Evolutionary conservation across 805 yeast genomes (phyloP).

Genomic region (Lachancea sp.): DNA sequence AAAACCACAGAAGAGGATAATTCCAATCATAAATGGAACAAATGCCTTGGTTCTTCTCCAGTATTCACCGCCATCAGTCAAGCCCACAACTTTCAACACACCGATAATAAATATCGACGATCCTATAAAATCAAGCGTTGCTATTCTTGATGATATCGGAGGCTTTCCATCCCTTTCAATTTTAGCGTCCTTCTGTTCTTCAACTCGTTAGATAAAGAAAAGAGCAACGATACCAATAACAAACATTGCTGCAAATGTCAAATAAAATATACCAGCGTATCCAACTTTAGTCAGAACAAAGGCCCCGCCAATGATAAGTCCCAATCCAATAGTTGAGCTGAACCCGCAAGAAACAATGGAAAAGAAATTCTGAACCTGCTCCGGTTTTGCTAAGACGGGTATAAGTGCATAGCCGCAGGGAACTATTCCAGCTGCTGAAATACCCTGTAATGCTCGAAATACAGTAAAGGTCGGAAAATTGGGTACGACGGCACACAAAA

Average conservation of each 20-base stretch:
- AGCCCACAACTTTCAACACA: slow-evolving; percentile 41
- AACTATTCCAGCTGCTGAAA: slow-evolving; percentile 37
- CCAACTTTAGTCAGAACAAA: slow-evolving; percentile 35
- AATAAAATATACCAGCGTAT: slow-evolving; percentile 36
- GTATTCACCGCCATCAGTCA: slow-evolving; percentile 40
- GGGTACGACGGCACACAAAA: slow-evolving; percentile 35
- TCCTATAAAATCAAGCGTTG: slow-evolving; percentile 28
- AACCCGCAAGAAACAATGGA: slow-evolving; percentile 24
- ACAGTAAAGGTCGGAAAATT: slow-evolving; percentile 36
- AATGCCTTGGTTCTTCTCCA: slow-evolving; percentile 40
- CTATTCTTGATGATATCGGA: too few relatives aligned
- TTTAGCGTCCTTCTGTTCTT: slow-evolving; percentile 15
- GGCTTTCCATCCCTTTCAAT: slow-evolving; percentile 15
- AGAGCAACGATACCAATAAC: slow-evolving; percentile 20
- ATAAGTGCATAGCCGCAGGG: slow-evolving; percentile 36
- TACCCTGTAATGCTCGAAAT: slow-evolving; percentile 42
- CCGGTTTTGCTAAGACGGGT: slow-evolving; percentile 26
- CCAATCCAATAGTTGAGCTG: slow-evolving; percentile 35
- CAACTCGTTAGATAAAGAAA: slow-evolving; percentile 31
- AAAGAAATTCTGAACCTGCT: slow-evolving; percentile 26
- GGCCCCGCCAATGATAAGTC: slow-evolving; percentile 41
- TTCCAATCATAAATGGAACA: slow-evolving; percentile 38
- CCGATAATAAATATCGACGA: slow-evolving; percentile 35
- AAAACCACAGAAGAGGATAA: slow-evolving; percentile 28
- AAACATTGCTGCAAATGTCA: slow-evolving; percentile 33